Evolutionary conservation across 192 early-diverging fungal genomes (phyloP).

Genomic region (Backusella australiensis): DNA sequence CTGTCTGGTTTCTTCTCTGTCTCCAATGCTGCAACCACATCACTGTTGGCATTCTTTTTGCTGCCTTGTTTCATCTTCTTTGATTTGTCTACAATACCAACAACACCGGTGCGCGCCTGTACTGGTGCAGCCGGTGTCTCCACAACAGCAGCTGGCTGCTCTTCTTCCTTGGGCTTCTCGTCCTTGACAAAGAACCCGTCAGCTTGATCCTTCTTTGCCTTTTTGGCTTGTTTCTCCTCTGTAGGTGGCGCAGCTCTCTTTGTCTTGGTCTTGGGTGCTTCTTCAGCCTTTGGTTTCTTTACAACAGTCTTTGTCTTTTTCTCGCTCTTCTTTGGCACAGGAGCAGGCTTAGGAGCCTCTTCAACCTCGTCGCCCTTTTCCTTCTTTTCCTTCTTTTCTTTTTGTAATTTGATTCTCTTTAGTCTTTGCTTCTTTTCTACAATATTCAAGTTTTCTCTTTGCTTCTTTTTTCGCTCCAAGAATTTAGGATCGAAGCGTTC

Average conservation of each 20-base stretch:
- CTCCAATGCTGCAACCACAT: conserved; percentile 18
- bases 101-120: conserved; percentile 18
- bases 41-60: conserved; percentile 8
- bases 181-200: conserved; percentile 36
- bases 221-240: conserved; percentile 21
- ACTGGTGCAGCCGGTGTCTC: not conserved
- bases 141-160: not conserved
- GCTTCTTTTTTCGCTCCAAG: conserved; percentile 63
- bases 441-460: conserved; percentile 41
- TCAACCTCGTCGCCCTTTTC: conserved; percentile 27
- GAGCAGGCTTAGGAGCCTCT: conserved; percentile 9
- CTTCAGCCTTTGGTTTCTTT: conserved; percentile 1
- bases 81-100: conserved; percentile 21
- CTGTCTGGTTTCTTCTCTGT: conserved; percentile 1
- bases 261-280: not conserved
- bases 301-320: conserved; percentile 26
- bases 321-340: conserved; percentile 18
- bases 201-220: conserved; percentile 33
- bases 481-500: conserved; percentile 75
- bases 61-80: conserved; percentile 13
- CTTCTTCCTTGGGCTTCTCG: conserved; percentile 19
- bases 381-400: conserved; percentile 44
- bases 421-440: conserved; percentile 41
- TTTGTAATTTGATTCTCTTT: conserved; percentile 42
- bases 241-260: conserved; percentile 3